A percentile compares a stretch with the other conserved stretches of the same genome.
Conservation (phyloP, 805 yeast genomes). For the Komagataella populi region DNA sequence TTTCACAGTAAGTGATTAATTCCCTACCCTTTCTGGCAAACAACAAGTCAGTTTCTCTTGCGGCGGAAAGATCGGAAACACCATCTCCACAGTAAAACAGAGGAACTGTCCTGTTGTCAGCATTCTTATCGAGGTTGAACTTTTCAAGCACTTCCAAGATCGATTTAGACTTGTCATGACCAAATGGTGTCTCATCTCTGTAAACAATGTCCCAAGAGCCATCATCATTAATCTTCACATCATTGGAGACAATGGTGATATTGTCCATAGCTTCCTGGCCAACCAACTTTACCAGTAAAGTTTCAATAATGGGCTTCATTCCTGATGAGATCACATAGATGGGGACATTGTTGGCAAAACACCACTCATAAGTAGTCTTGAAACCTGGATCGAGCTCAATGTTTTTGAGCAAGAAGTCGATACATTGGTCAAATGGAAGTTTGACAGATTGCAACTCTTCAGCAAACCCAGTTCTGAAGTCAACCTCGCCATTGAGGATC, state of each 20-base stretch:
- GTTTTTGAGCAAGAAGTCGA: conserved; percentile 50
- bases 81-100: conserved; percentile 97
- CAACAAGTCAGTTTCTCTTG: conserved; percentile 83
- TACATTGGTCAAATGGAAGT: conserved; percentile 71
- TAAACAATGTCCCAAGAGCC: conserved; percentile 75
- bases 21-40: conserved; percentile 93
- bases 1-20: conserved; percentile 69
- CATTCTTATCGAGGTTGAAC: conserved; percentile 7
- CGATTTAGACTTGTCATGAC: conserved; percentile 87
- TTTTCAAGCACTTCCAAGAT: conserved; percentile 36
- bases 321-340: conserved; percentile 85
- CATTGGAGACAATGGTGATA: conserved; percentile 75
- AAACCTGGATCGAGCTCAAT: conserved; percentile 86
- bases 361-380: conserved; percentile 68
- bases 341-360: conserved; percentile 58
- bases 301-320: conserved; percentile 83
- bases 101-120: not conserved
- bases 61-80: conserved; percentile 89
- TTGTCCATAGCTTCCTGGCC: conserved; percentile 63
- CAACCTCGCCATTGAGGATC: conserved; percentile 51
- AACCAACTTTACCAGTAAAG: conserved; percentile 57
- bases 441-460: conserved; percentile 72
- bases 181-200: conserved; percentile 77
- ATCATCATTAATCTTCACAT: conserved; percentile 39
- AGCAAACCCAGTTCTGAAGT: conserved; percentile 74